A percentile compares a stretch with the other conserved stretches of the same genome.
phyloP scores from a whole-genome alignment of 192 early-diverging fungal species.

The Backusella sp. region DNA sequence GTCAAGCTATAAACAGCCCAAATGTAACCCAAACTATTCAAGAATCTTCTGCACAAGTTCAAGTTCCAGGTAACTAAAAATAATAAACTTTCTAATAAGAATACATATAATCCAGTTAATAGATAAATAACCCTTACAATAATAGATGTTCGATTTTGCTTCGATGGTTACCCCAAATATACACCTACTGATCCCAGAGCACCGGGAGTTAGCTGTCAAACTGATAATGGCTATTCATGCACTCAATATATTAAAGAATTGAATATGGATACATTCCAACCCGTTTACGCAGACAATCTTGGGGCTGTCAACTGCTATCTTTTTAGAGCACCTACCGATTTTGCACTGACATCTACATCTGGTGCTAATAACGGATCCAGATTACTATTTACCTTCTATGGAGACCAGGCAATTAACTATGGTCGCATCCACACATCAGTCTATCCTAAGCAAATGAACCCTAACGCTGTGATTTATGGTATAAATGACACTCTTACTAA shows the following conservation, averaged over 20 bases:
- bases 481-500: slow-evolving; percentile 9
- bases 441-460: slow-evolving; percentile 34
- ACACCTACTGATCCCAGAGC: slow-evolving; percentile 3
- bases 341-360: slow-evolving; percentile 28
- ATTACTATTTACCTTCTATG: slow-evolving; percentile 30
- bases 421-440: slow-evolving; percentile 32
- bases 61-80: slow-evolving; percentile 17
- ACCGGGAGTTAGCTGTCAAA: slow-evolving; percentile 29
- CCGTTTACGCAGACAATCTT: slow-evolving; percentile 28
- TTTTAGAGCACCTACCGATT: slow-evolving; percentile 19
- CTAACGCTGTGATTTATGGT: slow-evolving; percentile 22
- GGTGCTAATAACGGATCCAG: slow-evolving; percentile 33
- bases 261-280: slow-evolving; percentile 25
- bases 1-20: slow-evolving; percentile 31
- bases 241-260: slow-evolving; percentile 14
- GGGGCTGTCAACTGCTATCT: slow-evolving; percentile 28
- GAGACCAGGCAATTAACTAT: slow-evolving; percentile 16
- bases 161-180: slow-evolving; percentile 29
- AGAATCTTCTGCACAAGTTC: slow-evolving; percentile 14
- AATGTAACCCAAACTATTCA: slow-evolving; percentile 31
- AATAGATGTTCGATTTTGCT: slow-evolving; percentile 36
- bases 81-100: slow-evolving; percentile 6
- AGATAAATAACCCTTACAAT: neutral
- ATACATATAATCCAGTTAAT: neutral
- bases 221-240: slow-evolving; percentile 24